Percentiles rank a stretch among this genome's conserved stretches.
These are phyloP conservation scores for Raphidocelis subcapitata DNA, from an alignment of 139 green algal species.

Conservation along the genomic window DNA sequence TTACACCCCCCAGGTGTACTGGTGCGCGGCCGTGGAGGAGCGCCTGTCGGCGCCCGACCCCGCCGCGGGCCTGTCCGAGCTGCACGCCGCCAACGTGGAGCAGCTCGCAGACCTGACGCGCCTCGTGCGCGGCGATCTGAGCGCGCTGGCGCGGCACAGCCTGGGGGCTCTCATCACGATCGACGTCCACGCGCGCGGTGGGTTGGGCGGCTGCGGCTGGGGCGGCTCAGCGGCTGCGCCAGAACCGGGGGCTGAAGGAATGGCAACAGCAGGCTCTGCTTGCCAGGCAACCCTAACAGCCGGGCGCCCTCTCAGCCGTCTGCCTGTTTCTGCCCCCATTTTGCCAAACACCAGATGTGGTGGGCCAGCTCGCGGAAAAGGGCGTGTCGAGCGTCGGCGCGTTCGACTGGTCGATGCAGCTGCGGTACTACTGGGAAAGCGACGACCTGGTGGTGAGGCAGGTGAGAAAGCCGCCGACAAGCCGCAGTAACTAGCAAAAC, in stretches of 20 bases:
- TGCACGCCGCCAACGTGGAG: slow-evolving; percentile 54
- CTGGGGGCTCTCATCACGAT: slow-evolving; percentile 84
- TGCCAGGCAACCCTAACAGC: too few relatives aligned
- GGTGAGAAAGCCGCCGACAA: slow-evolving; percentile 25
- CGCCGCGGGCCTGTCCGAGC: slow-evolving; percentile 33
- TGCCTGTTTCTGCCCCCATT: too few relatives aligned
- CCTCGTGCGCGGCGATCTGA: slow-evolving; percentile 66
- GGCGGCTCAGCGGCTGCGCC: too few relatives aligned
- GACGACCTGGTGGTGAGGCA: slow-evolving; percentile 64
- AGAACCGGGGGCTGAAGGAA: too few relatives aligned
- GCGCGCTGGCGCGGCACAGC: slow-evolving; percentile 54
- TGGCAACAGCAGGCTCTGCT: too few relatives aligned
- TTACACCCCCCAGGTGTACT: slow-evolving; percentile 76
- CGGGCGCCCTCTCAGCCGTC: too few relatives aligned
- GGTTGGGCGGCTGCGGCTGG: too few relatives aligned
- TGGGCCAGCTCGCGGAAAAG: slow-evolving; percentile 57
- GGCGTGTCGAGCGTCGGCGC: slow-evolving; percentile 49
- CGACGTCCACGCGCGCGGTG: slow-evolving; percentile 73
- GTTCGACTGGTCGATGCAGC: slow-evolving; percentile 90
- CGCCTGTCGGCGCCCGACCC: slow-evolving; percentile 32
- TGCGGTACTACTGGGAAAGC: slow-evolving; percentile 74
- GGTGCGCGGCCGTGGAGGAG: slow-evolving; percentile 68
- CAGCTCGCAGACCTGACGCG: slow-evolving; percentile 66
- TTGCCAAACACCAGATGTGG: slow-evolving; percentile 52
- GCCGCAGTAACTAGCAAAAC: too few relatives aligned